Evolutionary conservation across 2,329 filamentous ascomycete genomes (phyloP).

Genomic region (Colletotrichum liaoningense): DNA sequence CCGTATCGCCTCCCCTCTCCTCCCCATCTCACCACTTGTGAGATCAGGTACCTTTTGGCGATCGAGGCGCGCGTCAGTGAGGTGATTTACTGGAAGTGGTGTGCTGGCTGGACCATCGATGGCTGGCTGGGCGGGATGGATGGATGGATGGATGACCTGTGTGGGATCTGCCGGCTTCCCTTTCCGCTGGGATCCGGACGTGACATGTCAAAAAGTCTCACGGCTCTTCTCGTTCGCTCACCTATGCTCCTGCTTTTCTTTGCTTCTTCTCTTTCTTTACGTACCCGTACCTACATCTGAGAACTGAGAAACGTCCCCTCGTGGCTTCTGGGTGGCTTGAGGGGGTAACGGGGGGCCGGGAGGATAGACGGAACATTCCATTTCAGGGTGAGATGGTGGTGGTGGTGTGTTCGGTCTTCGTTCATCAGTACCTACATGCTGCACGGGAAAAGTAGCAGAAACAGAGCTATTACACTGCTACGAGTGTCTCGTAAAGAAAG

Average conservation of each 20-base stretch:
- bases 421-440: not conserved
- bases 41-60: not conserved
- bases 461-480: not conserved
- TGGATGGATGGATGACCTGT: not conserved
- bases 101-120: not conserved
- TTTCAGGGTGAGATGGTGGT: not conserved
- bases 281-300: not conserved
- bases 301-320: not conserved
- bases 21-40: not conserved
- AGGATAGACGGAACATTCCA: not conserved
- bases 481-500: not conserved
- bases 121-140: not conserved
- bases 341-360: not conserved
- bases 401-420: not conserved
- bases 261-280: not conserved
- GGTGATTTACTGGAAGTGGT: not conserved
- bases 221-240: not conserved
- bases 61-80: not conserved
- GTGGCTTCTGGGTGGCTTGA: conserved; percentile 1
- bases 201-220: conserved; percentile 5
- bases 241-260: not conserved
- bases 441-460: not conserved
- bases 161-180: conserved; percentile 6
- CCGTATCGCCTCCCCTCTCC: not conserved
- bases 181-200: not conserved